Conservation (phyloP, 108 stramenopile genomes). For the Nannochloropsis salina region DNA sequence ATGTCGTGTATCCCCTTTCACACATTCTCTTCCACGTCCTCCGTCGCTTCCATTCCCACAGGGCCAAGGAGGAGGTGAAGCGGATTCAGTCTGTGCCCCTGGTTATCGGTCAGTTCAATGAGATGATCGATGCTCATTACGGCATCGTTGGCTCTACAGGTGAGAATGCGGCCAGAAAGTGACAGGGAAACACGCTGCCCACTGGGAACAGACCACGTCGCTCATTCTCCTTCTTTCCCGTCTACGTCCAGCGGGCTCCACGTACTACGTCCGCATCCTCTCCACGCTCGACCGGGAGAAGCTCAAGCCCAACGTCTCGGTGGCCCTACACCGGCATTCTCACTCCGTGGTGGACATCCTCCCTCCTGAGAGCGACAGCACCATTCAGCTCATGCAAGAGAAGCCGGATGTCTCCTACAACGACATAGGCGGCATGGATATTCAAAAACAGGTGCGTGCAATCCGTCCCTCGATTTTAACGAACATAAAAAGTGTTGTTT, state of each 20-base stretch:
- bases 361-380: constrained; percentile 95
- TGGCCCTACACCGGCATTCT: constrained; percentile 93
- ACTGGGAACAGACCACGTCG: neutral
- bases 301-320: constrained; percentile 93
- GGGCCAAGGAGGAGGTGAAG: constrained; percentile 83
- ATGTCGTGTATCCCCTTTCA: neutral
- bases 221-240: neutral
- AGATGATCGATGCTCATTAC: constrained; percentile 99
- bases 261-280: constrained; percentile 94
- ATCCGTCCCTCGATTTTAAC: no score
- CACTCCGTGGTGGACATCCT: constrained; percentile 96
- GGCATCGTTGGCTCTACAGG: constrained; percentile 68
- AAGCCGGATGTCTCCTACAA: constrained; percentile 95
- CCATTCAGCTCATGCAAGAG: constrained; percentile 98
- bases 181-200: neutral
- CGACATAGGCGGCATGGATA: constrained; percentile 98
- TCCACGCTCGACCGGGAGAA: constrained; percentile 91
- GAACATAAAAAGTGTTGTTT: no score
- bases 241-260: constrained; percentile 79
- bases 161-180: neutral
- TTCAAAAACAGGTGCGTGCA: constrained; percentile 70
- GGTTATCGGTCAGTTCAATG: constrained; percentile 98
- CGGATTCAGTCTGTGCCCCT: constrained; percentile 95
- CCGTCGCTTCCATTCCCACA: neutral
- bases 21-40: neutral